A percentile compares a stretch with the other conserved stretches of the same genome.
Evolutionary conservation across 768 basidiomycete species (phyloP).

Genomic region (Leccinum ochraceum): DNA sequence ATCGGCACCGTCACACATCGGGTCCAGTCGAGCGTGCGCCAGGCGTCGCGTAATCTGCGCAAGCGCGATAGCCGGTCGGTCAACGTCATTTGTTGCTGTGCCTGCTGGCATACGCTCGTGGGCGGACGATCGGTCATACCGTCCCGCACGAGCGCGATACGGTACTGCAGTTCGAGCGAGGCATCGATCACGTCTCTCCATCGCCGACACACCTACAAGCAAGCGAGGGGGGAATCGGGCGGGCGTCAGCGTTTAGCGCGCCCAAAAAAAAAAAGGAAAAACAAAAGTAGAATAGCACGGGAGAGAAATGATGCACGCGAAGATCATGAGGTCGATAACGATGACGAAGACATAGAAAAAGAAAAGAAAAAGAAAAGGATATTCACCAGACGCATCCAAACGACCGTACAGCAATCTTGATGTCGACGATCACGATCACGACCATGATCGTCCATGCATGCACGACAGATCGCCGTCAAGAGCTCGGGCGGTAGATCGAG

Average conservation of each 20-base stretch:
- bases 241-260: neutral
- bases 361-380: neutral
- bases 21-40: conserved; percentile 36
- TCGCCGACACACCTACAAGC: conserved; percentile 24
- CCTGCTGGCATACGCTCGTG: neutral
- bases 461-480: conserved; percentile 11
- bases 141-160: conserved; percentile 40
- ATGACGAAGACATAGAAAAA: neutral
- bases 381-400: conserved; percentile 16
- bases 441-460: neutral
- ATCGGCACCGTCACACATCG: conserved; percentile 28
- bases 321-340: neutral
- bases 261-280: neutral
- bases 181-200: conserved; percentile 23
- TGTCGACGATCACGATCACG: neutral
- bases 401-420: conserved; percentile 12
- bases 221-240: neutral
- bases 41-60: conserved; percentile 36
- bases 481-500: conserved; percentile 20
- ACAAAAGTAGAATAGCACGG: neutral
- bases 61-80: conserved; percentile 36
- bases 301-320: too few species aligned
- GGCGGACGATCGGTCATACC: conserved; percentile 31
- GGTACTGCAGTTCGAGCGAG: conserved; percentile 38
- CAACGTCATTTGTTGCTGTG: neutral